A percentile compares a stretch with the other conserved stretches of the same genome.
Evolutionary conservation across 1,284 basidiomycete genomes (phyloP).

Genomic region (Crepidotus sp.): DNA sequence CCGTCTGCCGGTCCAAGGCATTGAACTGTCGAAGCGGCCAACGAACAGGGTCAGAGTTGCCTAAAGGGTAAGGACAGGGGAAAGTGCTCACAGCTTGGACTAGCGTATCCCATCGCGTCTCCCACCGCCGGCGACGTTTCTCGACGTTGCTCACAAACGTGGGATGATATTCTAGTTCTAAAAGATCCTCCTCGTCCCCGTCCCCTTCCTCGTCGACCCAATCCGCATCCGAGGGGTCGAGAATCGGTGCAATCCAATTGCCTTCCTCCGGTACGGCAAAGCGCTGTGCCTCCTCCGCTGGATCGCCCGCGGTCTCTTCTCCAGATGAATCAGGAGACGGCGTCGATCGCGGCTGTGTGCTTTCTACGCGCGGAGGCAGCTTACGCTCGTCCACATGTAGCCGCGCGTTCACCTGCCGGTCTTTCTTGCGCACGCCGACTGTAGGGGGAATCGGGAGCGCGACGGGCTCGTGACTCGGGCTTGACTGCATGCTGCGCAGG

Average conservation of each 20-base stretch:
- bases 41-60: slow-evolving; percentile 15
- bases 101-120: slow-evolving; percentile 63
- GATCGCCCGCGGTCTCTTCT: slow-evolving; percentile 33
- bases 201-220: slow-evolving; percentile 72
- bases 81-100: slow-evolving; percentile 49
- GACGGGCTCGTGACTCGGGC: slow-evolving; percentile 68
- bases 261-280: slow-evolving; percentile 30
- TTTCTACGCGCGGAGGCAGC: slow-evolving; percentile 66
- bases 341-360: slow-evolving; percentile 70
- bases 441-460: slow-evolving; percentile 40
- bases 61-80: slow-evolving; percentile 11
- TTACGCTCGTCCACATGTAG: slow-evolving; percentile 30
- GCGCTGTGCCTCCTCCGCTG: slow-evolving; percentile 13
- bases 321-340: slow-evolving; percentile 49
- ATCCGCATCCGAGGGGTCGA: slow-evolving; percentile 35
- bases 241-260: slow-evolving; percentile 24
- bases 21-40: slow-evolving; percentile 46
- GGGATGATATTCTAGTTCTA: slow-evolving; percentile 71
- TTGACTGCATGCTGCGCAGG: slow-evolving; percentile 51
- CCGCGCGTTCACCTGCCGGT: slow-evolving; percentile 18
- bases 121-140: slow-evolving; percentile 62
- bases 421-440: slow-evolving; percentile 29
- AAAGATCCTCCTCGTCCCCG: slow-evolving; percentile 55
- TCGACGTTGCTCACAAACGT: slow-evolving; percentile 55
- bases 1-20: slow-evolving; percentile 68